These are phyloP conservation scores for Fusarium dimerum DNA, from an alignment of 2,329 filamentous ascomycete genomes.

Conservation along the genomic window DNA sequence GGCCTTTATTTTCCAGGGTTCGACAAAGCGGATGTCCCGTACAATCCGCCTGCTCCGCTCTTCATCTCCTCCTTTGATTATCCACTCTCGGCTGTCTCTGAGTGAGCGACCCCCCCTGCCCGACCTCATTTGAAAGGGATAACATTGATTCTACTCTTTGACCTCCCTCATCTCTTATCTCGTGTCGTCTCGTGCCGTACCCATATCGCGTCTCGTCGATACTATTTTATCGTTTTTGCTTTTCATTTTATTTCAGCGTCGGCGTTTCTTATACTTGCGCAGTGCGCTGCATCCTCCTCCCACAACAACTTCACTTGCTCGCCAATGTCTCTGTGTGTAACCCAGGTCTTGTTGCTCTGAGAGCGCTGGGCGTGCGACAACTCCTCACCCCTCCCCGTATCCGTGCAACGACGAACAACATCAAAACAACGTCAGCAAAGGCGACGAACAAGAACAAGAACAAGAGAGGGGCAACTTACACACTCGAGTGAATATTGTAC, in stretches of 20 bases:
- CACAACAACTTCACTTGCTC: slow-evolving; percentile 1
- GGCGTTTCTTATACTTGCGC: slow-evolving; percentile 7
- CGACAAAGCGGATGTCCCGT: not conserved
- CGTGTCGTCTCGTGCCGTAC: not conserved
- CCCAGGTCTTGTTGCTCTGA: slow-evolving; percentile 30
- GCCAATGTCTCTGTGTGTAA: slow-evolving; percentile 23
- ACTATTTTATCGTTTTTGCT: not conserved
- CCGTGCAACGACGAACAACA: slow-evolving; percentile 25
- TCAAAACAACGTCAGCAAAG: not conserved
- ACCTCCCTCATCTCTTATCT: not conserved
- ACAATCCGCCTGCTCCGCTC: not conserved
- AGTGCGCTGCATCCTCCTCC: slow-evolving; percentile 1
- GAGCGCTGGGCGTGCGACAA: slow-evolving; percentile 30
- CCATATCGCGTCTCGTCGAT: not conserved
- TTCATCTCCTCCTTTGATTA: not conserved
- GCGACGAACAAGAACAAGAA: not conserved
- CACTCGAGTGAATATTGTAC: not conserved
- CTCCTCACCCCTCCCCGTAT: slow-evolving; percentile 26
- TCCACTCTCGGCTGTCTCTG: not conserved
- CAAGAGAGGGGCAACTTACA: not conserved
- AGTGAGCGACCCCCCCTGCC: not conserved
- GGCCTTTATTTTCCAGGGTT: not conserved
- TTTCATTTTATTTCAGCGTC: slow-evolving; percentile 1
- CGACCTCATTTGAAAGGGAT: not conserved
- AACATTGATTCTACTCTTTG: not conserved